Evolutionary conservation across 1,139 yeast genomes (phyloP).

Genomic region (Debaryomyces singareniensis): DNA sequence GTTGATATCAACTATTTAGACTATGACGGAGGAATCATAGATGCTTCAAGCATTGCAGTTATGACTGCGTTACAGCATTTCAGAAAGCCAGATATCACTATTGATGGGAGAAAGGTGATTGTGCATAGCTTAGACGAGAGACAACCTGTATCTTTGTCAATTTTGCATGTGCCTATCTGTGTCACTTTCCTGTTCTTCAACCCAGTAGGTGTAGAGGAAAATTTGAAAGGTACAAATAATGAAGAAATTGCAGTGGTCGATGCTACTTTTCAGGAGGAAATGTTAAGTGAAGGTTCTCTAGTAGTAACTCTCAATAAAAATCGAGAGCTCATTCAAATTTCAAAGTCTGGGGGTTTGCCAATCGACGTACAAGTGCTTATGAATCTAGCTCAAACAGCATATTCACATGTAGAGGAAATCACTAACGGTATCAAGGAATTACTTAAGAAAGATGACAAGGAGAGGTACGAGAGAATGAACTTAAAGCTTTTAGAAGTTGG

Average conservation of each 20-base stretch:
- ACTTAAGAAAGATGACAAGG: constrained; percentile 49
- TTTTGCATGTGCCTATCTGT: constrained; percentile 86
- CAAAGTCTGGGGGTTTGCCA: constrained; percentile 87
- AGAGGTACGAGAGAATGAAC: constrained; percentile 23
- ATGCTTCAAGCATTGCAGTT: constrained; percentile 86
- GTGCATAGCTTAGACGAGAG: constrained; percentile 71
- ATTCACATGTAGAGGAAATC: constrained; percentile 51
- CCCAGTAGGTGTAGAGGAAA: constrained; percentile 56
- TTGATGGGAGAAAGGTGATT: constrained; percentile 56
- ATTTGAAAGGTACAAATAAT: constrained; percentile 57
- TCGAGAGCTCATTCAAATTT: constrained; percentile 82
- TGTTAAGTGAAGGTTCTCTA: constrained; percentile 68
- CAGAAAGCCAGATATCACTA: constrained; percentile 75
- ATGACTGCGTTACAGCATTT: constrained; percentile 81
- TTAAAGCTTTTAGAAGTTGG: constrained; percentile 33
- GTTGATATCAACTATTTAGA: constrained; percentile 87
- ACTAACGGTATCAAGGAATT: constrained; percentile 58
- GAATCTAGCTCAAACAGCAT: constrained; percentile 66
- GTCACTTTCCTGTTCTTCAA: constrained; percentile 84
- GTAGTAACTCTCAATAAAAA: constrained; percentile 86
- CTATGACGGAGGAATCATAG: constrained; percentile 89
- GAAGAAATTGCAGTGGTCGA: constrained; percentile 66
- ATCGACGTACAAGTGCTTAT: constrained; percentile 68
- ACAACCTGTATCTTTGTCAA: constrained; percentile 79
- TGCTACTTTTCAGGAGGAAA: constrained; percentile 73